phyloP scores from a whole-genome alignment of 2,329 filamentous ascomycete genomes.

The Neoascochyta sp. region DNA sequence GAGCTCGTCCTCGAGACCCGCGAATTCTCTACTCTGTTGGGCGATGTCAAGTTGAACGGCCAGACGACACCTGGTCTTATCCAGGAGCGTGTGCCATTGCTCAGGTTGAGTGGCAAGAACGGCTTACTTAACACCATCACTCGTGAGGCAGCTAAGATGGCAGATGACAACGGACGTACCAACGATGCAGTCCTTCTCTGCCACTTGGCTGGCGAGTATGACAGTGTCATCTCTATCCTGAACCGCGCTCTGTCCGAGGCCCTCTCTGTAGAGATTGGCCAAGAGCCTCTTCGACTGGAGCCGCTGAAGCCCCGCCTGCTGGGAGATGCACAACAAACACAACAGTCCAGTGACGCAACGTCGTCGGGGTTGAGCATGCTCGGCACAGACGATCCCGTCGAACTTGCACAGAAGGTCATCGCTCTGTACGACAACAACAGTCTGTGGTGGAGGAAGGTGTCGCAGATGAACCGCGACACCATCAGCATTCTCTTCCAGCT shows the following conservation, averaged over 20 bases:
- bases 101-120: slow-evolving; percentile 72
- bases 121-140: slow-evolving; percentile 92
- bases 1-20: slow-evolving; percentile 95
- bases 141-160: slow-evolving; percentile 83
- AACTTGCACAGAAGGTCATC: slow-evolving; percentile 61
- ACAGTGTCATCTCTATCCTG: slow-evolving; percentile 86
- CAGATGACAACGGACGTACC: slow-evolving; percentile 88
- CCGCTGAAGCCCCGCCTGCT: slow-evolving; percentile 68
- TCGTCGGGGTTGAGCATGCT: slow-evolving; percentile 59
- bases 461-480: slow-evolving; percentile 55
- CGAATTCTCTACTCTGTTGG: slow-evolving; percentile 89
- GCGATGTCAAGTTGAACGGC: slow-evolving; percentile 84
- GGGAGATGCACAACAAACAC: slow-evolving; percentile 28
- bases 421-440: slow-evolving; percentile 59
- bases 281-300: slow-evolving; percentile 72
- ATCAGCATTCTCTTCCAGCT: slow-evolving; percentile 59
- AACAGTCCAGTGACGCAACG: slow-evolving; percentile 26
- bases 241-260: slow-evolving; percentile 88
- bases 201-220: slow-evolving; percentile 91
- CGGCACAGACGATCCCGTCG: slow-evolving; percentile 63
- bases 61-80: slow-evolving; percentile 81
- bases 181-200: slow-evolving; percentile 94
- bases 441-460: slow-evolving; percentile 59
- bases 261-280: slow-evolving; percentile 78
- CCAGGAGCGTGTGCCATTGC: slow-evolving; percentile 76